Evolutionary conservation across 768 basidiomycete genomes (phyloP).

Genomic region (Boletus subcaerulescens): DNA sequence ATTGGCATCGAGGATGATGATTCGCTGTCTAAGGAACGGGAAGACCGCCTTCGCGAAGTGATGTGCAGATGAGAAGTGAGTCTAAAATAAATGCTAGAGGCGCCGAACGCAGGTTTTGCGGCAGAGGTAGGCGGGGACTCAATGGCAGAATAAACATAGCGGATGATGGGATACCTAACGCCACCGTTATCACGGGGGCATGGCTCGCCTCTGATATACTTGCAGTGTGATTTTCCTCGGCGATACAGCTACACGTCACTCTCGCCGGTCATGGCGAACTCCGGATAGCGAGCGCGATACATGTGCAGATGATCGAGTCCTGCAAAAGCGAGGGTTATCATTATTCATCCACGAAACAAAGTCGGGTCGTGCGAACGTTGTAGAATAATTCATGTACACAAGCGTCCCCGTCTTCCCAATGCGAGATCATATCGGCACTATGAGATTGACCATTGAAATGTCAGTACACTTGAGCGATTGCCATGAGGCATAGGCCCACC

Average conservation of each 20-base stretch:
- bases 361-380: constrained; percentile 52
- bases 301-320: constrained; percentile 71
- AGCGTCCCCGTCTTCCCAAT: constrained; percentile 85
- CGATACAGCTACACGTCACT: constrained; percentile 22
- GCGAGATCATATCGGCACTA: constrained; percentile 79
- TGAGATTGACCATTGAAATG: background rate
- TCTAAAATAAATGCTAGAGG: constrained; percentile 22
- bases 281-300: constrained; percentile 60
- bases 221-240: constrained; percentile 17
- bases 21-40: constrained; percentile 10
- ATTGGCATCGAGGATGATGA: constrained; percentile 7
- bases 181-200: constrained; percentile 17
- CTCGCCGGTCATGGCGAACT: constrained; percentile 33
- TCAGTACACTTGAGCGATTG: constrained; percentile 6
- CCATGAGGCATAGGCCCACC: constrained; percentile 43
- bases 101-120: constrained; percentile 13
- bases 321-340: constrained; percentile 30
- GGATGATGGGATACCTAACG: constrained; percentile 15
- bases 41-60: constrained; percentile 23
- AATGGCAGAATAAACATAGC: constrained; percentile 22
- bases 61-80: constrained; percentile 16
- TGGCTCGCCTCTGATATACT: constrained; percentile 18
- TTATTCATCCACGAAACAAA: constrained; percentile 3
- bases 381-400: constrained; percentile 76
- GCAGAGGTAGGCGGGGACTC: constrained; percentile 5